These are phyloP conservation scores for Neonothopanus nambi DNA, from an alignment of 1,284 basidiomycete species.

Conservation along the genomic window DNA sequence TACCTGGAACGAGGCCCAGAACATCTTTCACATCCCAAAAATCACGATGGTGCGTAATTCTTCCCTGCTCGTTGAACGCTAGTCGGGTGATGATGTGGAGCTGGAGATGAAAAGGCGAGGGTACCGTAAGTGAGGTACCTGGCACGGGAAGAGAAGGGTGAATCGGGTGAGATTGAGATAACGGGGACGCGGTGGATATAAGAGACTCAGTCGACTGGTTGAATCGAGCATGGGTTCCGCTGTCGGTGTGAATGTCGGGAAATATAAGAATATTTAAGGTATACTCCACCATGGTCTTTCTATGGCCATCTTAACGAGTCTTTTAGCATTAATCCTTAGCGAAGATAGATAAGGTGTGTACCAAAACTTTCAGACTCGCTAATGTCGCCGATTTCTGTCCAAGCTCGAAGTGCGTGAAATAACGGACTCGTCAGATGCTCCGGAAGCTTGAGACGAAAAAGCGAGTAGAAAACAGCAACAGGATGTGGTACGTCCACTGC, in stretches of 20 bases:
- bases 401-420: constrained; percentile 62
- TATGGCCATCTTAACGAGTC: constrained; percentile 54
- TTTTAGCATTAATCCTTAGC: constrained; percentile 6
- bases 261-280: constrained; percentile 58
- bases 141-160: constrained; percentile 50
- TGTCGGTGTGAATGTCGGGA: constrained; percentile 49
- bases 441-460: constrained; percentile 50
- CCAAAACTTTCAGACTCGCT: constrained; percentile 77
- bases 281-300: constrained; percentile 70
- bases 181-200: constrained; percentile 22
- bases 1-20: constrained; percentile 66
- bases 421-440: constrained; percentile 40
- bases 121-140: constrained; percentile 53
- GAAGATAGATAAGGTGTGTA: constrained; percentile 34
- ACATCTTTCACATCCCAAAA: constrained; percentile 76
- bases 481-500: constrained; percentile 66
- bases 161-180: constrained; percentile 24
- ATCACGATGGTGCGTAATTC: constrained; percentile 72
- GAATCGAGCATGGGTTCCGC: constrained; percentile 29
- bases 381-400: constrained; percentile 73
- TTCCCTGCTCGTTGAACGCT: constrained; percentile 73
- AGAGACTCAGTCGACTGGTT: constrained; percentile 35
- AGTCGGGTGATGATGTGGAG: constrained; percentile 69
- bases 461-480: constrained; percentile 52
- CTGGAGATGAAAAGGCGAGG: constrained; percentile 70